These are phyloP conservation scores for Coniosporium tulheliwenetii DNA, from an alignment of 2,329 filamentous ascomycete genomes.

Conservation along the genomic window DNA sequence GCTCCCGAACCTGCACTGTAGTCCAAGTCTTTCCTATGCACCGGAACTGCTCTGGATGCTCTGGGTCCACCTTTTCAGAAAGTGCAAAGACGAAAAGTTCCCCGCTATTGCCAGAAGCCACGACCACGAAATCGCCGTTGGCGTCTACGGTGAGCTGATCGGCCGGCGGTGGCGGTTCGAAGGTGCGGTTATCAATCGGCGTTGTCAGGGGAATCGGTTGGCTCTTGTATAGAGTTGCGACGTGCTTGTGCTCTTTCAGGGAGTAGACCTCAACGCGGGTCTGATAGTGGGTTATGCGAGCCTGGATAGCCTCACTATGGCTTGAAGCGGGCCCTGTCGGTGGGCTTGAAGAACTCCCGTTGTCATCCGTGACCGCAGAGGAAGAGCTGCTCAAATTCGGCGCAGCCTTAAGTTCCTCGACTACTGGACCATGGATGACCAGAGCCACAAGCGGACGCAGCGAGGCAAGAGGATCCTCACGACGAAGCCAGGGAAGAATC, in stretches of 20 bases:
- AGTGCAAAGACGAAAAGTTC: conserved; percentile 63
- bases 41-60: conserved; percentile 25
- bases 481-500: background rate
- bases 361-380: conserved; percentile 55
- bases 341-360: conserved; percentile 48
- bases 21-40: conserved; percentile 93
- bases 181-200: conserved; percentile 42
- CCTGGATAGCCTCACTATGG: conserved; percentile 21
- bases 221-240: conserved; percentile 60
- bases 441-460: conserved; percentile 1
- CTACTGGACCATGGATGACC: conserved; percentile 1
- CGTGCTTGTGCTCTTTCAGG: conserved; percentile 52
- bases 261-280: conserved; percentile 85
- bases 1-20: conserved; percentile 44
- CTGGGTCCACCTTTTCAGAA: conserved; percentile 10
- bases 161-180: conserved; percentile 51
- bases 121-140: conserved; percentile 52
- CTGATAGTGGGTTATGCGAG: conserved; percentile 49
- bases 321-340: conserved; percentile 62
- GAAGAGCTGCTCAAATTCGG: conserved; percentile 52
- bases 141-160: conserved; percentile 62
- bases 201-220: conserved; percentile 45
- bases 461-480: background rate
- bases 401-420: background rate
- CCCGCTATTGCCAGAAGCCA: conserved; percentile 70